Base-by-base conservation (phyloP, 805 yeast genomes). In the Ogataea methylovora region DNA sequence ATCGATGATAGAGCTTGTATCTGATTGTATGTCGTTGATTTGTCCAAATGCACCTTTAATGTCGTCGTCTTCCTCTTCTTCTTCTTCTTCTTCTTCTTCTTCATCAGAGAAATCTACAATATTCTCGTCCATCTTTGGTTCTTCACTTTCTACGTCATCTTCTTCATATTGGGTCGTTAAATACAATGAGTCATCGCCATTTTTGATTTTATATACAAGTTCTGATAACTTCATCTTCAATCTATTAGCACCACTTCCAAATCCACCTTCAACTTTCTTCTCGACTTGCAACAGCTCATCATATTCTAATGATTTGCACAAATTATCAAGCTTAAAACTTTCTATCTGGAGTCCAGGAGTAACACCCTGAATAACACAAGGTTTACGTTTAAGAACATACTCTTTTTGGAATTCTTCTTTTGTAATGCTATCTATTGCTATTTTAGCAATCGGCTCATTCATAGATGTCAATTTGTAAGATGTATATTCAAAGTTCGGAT, bases 161-260 rank as follows among this genome's bases (percentile, higher is more conserved):
- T 69, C 78, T 3, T 43, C 58, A 46, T 82, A 82, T 43, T 82
- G 88, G 0, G 88, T 82, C 1, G 88, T 82, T 50, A 81, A 58
- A 43, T 82, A 81, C 37, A 70, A 63, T 0, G 62, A 54, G 20
- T 56, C 65, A 13, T 71, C 72, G 1, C 73, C 76, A 3, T 45
- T 29, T 20, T 50, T 36, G 19, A 78, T 44, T 39, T 55, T 60
- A 0, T 54, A 48, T 34, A 78, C 51, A 30, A 82, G 65, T 14
- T 75, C 73, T 0, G 48, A 47, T 39, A 81, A 63, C 3, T 58
- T 52, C 73, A 79, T 65, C 35, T 65, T 64, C 12, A 65, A 52
- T 41, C 87, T 59, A 36, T 62, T 60, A 15, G 63, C 61, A 1
- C 86, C 86, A 30, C 78, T 69, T 1, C 90, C 90, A 56, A 73